phyloP scores from a whole-genome alignment of 306 rosid genomes.

The Corylus avellana region DNA sequence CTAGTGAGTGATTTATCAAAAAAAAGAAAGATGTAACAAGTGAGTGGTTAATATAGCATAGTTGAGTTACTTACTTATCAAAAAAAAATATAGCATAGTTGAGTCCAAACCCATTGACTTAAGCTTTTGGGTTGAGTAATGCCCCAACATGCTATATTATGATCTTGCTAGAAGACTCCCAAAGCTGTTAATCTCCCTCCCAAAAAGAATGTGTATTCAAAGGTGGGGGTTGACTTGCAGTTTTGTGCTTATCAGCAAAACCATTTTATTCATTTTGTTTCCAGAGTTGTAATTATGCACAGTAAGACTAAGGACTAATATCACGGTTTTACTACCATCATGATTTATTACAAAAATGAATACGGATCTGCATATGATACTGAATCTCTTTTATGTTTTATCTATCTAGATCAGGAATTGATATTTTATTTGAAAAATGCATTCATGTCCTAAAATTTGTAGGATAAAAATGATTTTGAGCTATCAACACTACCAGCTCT shows the following conservation, averaged over 20 bases:
- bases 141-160: too few relatives aligned
- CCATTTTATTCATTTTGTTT: background rate
- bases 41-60: too few relatives aligned
- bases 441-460: conserved; percentile 27
- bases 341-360: background rate
- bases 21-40: too few relatives aligned
- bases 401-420: background rate
- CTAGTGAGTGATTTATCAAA: too few relatives aligned
- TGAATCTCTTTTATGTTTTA: background rate
- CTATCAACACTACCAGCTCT: conserved; percentile 91
- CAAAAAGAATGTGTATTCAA: too few relatives aligned
- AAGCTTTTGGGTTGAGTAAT: too few relatives aligned
- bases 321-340: background rate
- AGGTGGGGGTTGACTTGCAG: background rate
- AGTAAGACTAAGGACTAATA: background rate
- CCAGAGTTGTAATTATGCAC: background rate
- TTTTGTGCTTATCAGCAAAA: background rate
- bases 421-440: background rate
- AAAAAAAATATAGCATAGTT: too few relatives aligned
- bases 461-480: conserved; percentile 97
- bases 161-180: too few relatives aligned
- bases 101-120: too few relatives aligned
- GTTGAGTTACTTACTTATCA: too few relatives aligned
- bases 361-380: background rate
- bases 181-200: too few relatives aligned